A percentile compares a stretch with the other conserved stretches of the same genome.
phyloP scores from a whole-genome alignment of 306 rosid genomes.

The Castanea mollissima region DNA sequence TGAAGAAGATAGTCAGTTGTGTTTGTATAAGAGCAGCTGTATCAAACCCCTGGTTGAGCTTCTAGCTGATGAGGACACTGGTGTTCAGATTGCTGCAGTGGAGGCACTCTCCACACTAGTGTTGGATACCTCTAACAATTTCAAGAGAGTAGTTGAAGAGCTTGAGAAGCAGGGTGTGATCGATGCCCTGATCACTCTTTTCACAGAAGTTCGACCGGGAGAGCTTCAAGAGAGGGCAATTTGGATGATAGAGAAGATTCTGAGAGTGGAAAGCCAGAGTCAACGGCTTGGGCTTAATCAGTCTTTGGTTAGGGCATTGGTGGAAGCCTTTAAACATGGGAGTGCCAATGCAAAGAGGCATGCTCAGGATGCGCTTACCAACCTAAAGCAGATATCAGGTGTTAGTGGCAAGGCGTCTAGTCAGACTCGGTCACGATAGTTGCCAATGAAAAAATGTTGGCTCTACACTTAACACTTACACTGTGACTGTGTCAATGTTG shows the following conservation, averaged over 20 bases:
- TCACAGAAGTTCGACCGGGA: conserved; percentile 33
- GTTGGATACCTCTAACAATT: conserved; percentile 24
- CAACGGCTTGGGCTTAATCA: conserved; percentile 43
- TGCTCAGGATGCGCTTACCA: conserved; percentile 51
- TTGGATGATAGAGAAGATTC: conserved; percentile 52
- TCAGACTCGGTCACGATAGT: conserved; percentile 28
- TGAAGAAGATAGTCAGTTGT: conserved; percentile 37
- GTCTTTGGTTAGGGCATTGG: conserved; percentile 46
- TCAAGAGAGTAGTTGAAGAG: conserved; percentile 41
- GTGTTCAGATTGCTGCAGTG: conserved; percentile 45
- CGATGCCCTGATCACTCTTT: conserved; percentile 39
- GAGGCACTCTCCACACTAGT: conserved; percentile 48
- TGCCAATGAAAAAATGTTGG: neutral
- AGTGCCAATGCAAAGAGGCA: conserved; percentile 38
- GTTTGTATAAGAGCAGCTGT: conserved; percentile 42
- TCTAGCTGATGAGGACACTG: conserved; percentile 38
- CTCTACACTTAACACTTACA: neutral
- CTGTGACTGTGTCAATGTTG: neutral
- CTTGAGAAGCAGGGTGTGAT: conserved; percentile 40
- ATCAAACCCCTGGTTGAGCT: conserved; percentile 49
- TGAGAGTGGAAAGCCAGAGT: conserved; percentile 44
- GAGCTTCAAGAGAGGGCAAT: conserved; percentile 53
- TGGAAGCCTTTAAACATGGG: conserved; percentile 55
- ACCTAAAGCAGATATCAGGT: conserved; percentile 44
- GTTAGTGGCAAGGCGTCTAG: conserved; percentile 33